Percentiles rank a stretch among this genome's conserved stretches.
Conservation (phyloP, 2,329 filamentous ascomycete species). For the Fusarium torreyae region DNA sequence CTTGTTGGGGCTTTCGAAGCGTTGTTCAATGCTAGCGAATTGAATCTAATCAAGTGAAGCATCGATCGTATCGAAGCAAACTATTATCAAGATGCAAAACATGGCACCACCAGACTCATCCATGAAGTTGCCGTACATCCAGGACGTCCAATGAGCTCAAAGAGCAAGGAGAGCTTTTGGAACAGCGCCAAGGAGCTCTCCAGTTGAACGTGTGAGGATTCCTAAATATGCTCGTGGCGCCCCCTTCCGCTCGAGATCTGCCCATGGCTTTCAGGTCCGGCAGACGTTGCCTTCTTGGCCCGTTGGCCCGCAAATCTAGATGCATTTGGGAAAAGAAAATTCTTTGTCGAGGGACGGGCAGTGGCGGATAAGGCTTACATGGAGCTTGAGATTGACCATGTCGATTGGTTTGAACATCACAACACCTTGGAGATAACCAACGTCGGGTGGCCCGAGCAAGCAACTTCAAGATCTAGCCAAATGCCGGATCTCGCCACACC, state of each 20-base stretch:
- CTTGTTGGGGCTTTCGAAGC: background rate
- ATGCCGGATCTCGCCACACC: conserved; percentile 42
- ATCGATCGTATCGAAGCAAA: background rate
- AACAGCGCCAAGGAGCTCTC: conserved; percentile 7
- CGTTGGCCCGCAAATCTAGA: conserved; percentile 20
- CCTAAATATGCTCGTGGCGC: conserved; percentile 31
- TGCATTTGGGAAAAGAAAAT: conserved; percentile 22
- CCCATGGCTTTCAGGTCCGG: conserved; percentile 13
- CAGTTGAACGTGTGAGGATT: conserved; percentile 21
- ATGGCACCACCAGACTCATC: background rate
- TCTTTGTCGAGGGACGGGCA: conserved; percentile 7
- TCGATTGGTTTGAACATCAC: conserved; percentile 19
- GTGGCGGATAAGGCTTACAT: conserved; percentile 35
- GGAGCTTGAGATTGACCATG: conserved; percentile 4
- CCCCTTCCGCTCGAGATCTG: conserved; percentile 15
- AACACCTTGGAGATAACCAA: conserved; percentile 26
- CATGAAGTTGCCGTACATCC: conserved; percentile 9
- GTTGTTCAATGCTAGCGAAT: background rate
- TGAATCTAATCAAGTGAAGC: background rate
- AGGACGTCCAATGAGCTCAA: background rate
- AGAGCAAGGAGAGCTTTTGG: conserved; percentile 10
- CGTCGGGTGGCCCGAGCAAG: conserved; percentile 16
- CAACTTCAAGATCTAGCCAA: conserved; percentile 32
- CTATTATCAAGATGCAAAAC: conserved; percentile 7
- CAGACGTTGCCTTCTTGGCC: conserved; percentile 13